A percentile compares a stretch with the other conserved stretches of the same genome.
Conservation (phyloP, 495 filamentous ascomycete species). For the Daldinia grandis region DNA sequence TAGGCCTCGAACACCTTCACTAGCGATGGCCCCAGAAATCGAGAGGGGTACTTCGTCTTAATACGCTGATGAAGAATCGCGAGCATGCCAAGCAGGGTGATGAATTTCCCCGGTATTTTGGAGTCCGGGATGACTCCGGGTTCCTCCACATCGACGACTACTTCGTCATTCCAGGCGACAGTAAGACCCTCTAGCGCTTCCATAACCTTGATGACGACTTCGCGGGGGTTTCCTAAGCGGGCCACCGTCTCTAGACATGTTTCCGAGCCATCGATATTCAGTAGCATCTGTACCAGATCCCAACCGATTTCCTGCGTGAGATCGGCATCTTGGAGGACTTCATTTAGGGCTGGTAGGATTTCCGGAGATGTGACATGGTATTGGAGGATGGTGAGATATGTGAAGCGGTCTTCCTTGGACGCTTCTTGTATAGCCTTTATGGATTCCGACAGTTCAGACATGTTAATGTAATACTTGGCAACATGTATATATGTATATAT, state of each 20-base stretch:
- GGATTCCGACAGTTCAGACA: conserved; percentile 43
- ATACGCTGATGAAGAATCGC: conserved; percentile 87
- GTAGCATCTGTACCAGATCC: conserved; percentile 88
- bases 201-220: conserved; percentile 89
- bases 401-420: conserved; percentile 71
- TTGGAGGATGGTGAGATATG: conserved; percentile 88
- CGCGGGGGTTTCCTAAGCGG: conserved; percentile 86
- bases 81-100: conserved; percentile 79
- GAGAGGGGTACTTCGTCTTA: conserved; percentile 87
- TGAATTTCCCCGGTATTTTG: conserved; percentile 66
- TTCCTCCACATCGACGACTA: conserved; percentile 48
- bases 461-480: conserved; percentile 11
- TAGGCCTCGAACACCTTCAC: conserved; percentile 78
- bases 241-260: conserved; percentile 80
- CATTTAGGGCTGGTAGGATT: conserved; percentile 77
- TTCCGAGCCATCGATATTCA: conserved; percentile 77
- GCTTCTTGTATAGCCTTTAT: conserved; percentile 44
- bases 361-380: conserved; percentile 77
- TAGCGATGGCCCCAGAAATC: conserved; percentile 90
- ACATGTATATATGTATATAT: not conserved
- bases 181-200: conserved; percentile 70
- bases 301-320: conserved; percentile 93
- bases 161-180: conserved; percentile 60
- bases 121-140: conserved; percentile 36
- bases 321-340: conserved; percentile 80